A percentile compares a stretch with the other conserved stretches of the same genome.
Conservation (phyloP, 805 yeast genomes). For the Ogataea nonfermentans region DNA sequence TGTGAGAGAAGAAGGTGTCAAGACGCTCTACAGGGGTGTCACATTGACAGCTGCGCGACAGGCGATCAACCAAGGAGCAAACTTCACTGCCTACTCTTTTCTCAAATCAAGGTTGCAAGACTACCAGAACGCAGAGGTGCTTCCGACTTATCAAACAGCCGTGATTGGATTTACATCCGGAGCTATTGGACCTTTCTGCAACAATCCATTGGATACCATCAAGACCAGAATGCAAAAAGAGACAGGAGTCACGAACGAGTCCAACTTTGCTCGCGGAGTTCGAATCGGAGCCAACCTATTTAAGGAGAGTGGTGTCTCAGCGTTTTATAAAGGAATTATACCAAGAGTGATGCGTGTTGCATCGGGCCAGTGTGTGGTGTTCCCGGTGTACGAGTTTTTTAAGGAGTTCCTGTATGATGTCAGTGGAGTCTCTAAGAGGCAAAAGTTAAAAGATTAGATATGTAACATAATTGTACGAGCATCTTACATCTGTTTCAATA, state of each 20-base stretch:
- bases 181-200: slow-evolving; percentile 96
- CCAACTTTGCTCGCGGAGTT: slow-evolving; percentile 73
- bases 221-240: slow-evolving; percentile 96
- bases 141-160: slow-evolving; percentile 95
- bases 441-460: slow-evolving; percentile 18
- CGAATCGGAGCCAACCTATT: slow-evolving; percentile 79
- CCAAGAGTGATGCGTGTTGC: slow-evolving; percentile 99
- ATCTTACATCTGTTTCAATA: neutral
- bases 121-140: slow-evolving; percentile 51
- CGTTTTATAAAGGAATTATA: slow-evolving; percentile 94
- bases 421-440: slow-evolving; percentile 23
- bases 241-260: slow-evolving; percentile 57
- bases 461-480: neutral
- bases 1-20: slow-evolving; percentile 86
- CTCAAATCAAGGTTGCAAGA: slow-evolving; percentile 69
- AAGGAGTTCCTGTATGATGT: slow-evolving; percentile 57
- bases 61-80: slow-evolving; percentile 97
- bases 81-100: slow-evolving; percentile 91
- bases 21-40: slow-evolving; percentile 90
- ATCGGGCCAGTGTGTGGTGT: slow-evolving; percentile 98
- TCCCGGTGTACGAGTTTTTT: slow-evolving; percentile 91
- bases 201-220: slow-evolving; percentile 96
- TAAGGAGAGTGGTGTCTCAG: slow-evolving; percentile 84
- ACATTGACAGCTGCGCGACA: slow-evolving; percentile 95
- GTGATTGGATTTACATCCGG: slow-evolving; percentile 89